These are phyloP conservation scores for Exophiala spinifera DNA, from an alignment of 2,329 filamentous ascomycete species.

Conservation along the genomic window DNA sequence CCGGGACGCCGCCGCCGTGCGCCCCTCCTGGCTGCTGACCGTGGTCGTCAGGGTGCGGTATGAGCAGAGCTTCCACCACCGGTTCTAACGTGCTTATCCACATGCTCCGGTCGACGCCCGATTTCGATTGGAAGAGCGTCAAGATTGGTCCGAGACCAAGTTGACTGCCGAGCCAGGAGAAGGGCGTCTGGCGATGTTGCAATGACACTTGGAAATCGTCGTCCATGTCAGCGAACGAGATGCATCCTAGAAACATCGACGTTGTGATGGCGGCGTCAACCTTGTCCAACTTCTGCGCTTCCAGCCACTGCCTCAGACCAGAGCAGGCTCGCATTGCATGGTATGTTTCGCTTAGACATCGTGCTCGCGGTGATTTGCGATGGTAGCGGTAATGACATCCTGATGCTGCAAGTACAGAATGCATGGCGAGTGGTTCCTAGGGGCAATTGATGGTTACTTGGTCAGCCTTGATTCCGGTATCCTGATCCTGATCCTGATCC, in stretches of 20 bases:
- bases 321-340: constrained; percentile 8
- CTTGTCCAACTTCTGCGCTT: background rate
- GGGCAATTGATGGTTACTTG: background rate
- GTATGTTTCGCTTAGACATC: constrained; percentile 1
- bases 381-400: constrained; percentile 8
- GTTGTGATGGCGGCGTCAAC: constrained; percentile 7
- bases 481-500: too few species aligned
- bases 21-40: too few species aligned
- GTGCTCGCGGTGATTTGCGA: background rate
- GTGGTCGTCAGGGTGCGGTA: too few species aligned
- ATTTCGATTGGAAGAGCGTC: background rate
- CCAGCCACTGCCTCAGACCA: constrained; percentile 3
- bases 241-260: constrained; percentile 3
- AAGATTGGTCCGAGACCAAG: constrained; percentile 3
- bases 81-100: background rate
- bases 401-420: constrained; percentile 6
- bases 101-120: background rate
- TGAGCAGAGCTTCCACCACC: too few species aligned
- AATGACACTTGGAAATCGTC: constrained; percentile 2
- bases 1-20: too few species aligned
- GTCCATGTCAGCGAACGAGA: constrained; percentile 5
- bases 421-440: constrained; percentile 9
- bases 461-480: background rate
- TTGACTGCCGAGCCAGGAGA: constrained; percentile 12
- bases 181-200: background rate